phyloP scores from a whole-genome alignment of 202 grass and related monocot genomes.

The Setaria viridis region DNA sequence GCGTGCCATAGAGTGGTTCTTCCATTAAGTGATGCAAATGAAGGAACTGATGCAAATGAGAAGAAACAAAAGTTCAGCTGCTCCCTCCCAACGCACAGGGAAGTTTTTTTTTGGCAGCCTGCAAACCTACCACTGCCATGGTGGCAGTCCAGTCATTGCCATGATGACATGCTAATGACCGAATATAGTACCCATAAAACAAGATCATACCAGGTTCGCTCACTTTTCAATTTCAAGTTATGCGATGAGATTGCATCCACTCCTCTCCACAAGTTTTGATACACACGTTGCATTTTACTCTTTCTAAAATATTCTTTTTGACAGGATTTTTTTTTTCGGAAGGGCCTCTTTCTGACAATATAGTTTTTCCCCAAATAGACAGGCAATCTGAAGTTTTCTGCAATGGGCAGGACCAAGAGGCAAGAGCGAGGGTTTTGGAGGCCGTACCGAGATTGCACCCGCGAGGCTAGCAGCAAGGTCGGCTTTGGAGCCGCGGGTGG shows the following conservation, averaged over 20 bases:
- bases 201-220: not conserved
- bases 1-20: not conserved
- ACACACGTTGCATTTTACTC: not conserved
- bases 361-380: no score
- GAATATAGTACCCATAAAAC: no score
- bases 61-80: not conserved
- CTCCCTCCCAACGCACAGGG: not conserved
- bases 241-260: not conserved
- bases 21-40: not conserved
- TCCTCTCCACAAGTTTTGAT: not conserved
- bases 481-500: constrained; percentile 48
- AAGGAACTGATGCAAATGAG: not conserved
- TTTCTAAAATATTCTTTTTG: not conserved
- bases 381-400: not conserved
- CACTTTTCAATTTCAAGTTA: not conserved
- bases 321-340: not conserved
- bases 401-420: not conserved
- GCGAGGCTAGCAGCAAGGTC: constrained; percentile 49
- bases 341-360: not conserved
- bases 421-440: not conserved
- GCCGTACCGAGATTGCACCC: constrained; percentile 47
- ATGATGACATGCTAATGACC: not conserved
- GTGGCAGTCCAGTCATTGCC: not conserved
- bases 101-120: not conserved
- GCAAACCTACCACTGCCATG: not conserved